phyloP scores from a whole-genome alignment of 148 eudicot genomes.

The Arctostaphylos glauca region DNA sequence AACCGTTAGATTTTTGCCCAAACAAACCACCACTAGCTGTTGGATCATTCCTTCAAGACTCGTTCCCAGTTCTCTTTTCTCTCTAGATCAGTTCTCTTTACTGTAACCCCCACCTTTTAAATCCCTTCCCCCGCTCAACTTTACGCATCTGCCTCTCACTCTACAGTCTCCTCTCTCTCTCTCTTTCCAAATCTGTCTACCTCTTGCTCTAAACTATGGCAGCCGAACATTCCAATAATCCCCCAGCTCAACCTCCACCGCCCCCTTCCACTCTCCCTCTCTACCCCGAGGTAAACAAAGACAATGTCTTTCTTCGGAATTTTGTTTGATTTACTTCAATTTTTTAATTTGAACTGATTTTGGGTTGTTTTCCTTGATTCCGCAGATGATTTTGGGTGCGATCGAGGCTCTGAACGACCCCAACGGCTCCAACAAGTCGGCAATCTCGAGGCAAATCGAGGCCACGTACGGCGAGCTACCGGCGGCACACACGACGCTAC shows the following conservation, averaged over 20 bases:
- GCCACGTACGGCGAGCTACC: conserved; percentile 52
- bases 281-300: conserved; percentile 34
- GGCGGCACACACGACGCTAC: conserved; percentile 61
- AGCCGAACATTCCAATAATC: conserved; percentile 11
- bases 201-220: background rate
- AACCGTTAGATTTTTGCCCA: background rate
- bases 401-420: conserved; percentile 42
- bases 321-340: background rate
- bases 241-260: conserved; percentile 4
- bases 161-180: conserved; percentile 7
- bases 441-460: conserved; percentile 62
- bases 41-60: background rate
- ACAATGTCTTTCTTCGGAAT: background rate
- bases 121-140: conserved; percentile 14
- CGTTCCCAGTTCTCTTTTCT: background rate
- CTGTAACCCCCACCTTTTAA: conserved; percentile 21
- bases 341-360: background rate
- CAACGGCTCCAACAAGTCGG: conserved; percentile 59
- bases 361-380: background rate
- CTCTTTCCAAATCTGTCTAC: background rate
- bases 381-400: conserved; percentile 67
- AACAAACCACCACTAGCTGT: background rate
- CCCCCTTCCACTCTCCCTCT: conserved; percentile 18
- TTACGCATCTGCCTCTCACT: background rate
- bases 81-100: background rate